Percentiles rank a stretch among this genome's conserved stretches.
These are phyloP conservation scores for Antrodiella citrinella DNA, from an alignment of 768 basidiomycete genomes.

Conservation along the genomic window DNA sequence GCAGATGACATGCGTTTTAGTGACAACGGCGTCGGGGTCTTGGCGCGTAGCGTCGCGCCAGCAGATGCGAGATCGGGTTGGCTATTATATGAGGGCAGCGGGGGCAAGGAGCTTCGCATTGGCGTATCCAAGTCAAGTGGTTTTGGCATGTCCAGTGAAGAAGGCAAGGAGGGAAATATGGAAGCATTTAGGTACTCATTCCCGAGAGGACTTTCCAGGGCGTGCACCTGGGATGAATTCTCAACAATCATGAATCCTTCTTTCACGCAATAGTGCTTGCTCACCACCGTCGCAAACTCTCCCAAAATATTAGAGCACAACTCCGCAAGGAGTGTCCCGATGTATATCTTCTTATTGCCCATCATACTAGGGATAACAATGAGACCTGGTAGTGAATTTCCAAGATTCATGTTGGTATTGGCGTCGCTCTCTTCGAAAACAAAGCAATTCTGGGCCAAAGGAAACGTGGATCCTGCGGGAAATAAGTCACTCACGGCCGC, in stretches of 20 bases:
- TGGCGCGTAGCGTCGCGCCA: conserved; percentile 17
- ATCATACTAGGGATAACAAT: conserved; percentile 78
- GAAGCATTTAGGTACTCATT: conserved; percentile 78
- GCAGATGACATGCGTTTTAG: conserved; percentile 50
- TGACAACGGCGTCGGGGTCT: conserved; percentile 23
- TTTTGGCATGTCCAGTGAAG: conserved; percentile 50
- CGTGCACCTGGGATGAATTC: conserved; percentile 63
- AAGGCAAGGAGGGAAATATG: conserved; percentile 55
- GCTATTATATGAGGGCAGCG: conserved; percentile 42
- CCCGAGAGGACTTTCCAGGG: conserved; percentile 74
- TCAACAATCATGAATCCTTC: conserved; percentile 4
- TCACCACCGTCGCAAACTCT: conserved; percentile 79
- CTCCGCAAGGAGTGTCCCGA: conserved; percentile 84
- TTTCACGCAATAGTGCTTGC: too few relatives aligned
- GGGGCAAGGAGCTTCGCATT: conserved; percentile 33
- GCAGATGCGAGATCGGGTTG: conserved; percentile 42
- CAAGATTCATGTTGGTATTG: conserved; percentile 45
- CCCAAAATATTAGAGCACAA: conserved; percentile 80
- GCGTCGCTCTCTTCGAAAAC: conserved; percentile 71
- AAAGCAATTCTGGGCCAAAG: conserved; percentile 75
- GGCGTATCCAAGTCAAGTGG: conserved; percentile 40
- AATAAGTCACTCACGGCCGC: conserved; percentile 57
- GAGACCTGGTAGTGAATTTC: conserved; percentile 51
- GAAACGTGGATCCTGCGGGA: conserved; percentile 58
- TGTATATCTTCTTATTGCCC: conserved; percentile 82